These are phyloP conservation scores for Miscanthus lutarioriparius DNA, from an alignment of 176 grass and related monocot species.

Conservation along the genomic window DNA sequence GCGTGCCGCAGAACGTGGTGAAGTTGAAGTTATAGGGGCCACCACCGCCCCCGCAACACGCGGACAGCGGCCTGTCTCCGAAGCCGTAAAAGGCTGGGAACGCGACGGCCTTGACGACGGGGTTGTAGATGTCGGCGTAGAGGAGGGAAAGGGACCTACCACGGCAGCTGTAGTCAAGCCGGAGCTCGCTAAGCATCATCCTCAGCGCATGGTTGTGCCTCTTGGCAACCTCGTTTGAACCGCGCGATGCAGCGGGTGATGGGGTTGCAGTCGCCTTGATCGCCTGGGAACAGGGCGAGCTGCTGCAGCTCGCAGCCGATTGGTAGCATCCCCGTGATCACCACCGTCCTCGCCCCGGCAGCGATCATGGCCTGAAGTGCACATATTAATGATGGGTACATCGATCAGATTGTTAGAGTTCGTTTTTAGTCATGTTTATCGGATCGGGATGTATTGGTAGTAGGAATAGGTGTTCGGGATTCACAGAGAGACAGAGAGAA, in stretches of 20 bases:
- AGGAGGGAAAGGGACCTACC: constrained; percentile 40
- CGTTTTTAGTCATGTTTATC: too few species aligned
- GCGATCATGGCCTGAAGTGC: constrained; percentile 29
- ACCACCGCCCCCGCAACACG: constrained; percentile 43
- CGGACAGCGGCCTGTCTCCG: background rate
- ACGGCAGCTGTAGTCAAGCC: background rate
- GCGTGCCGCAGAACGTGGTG: background rate
- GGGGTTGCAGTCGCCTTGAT: constrained; percentile 30
- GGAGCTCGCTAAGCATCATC: constrained; percentile 11
- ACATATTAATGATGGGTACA: background rate
- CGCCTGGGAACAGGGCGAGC: constrained; percentile 28
- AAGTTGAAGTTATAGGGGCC: constrained; percentile 29
- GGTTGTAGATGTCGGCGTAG: constrained; percentile 59
- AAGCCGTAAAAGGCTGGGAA: constrained; percentile 15
- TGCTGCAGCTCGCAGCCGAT: constrained; percentile 52
- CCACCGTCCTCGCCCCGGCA: constrained; percentile 47
- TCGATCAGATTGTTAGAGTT: too few species aligned
- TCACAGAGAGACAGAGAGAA: too few species aligned
- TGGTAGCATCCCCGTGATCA: constrained; percentile 52
- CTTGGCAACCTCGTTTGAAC: constrained; percentile 49
- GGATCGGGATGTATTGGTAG: too few species aligned
- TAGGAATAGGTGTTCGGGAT: too few species aligned
- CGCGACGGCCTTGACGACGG: constrained; percentile 22
- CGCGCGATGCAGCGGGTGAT: constrained; percentile 43
- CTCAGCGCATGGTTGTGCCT: constrained; percentile 55